Base-by-base conservation (phyloP, 202 grass and related monocot genomes). In the Elaeis oleifera region DNA sequence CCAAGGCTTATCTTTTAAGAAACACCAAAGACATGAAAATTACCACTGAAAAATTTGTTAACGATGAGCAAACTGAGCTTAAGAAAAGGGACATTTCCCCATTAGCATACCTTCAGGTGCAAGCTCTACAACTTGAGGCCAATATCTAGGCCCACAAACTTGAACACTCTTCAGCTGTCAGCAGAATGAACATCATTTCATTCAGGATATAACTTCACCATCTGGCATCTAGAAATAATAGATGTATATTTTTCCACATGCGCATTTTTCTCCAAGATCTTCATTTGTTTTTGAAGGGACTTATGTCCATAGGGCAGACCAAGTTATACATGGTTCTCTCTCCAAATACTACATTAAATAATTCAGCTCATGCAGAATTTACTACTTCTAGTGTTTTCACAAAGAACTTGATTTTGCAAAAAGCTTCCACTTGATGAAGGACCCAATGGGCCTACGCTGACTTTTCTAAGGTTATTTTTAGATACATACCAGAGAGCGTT, bases 111-210 rank as follows among this genome's bases (percentile, higher is more conserved):
- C 91, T 96, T 90, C 87, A 58, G 81, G 79, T 68, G 57, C 69
- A 76, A 96, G 68, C 63, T 79, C 71, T 76, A 96, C 90, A 63
- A 88, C 59, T 57, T 90, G 91, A 65, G 84, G 56, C 91, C 91
- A 96, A 74, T 96, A 96, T 83, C 91, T 85, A 75, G 87, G 87
- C 8, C 91, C 91, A 88, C 91, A 96, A 81, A 96, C 79, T 78
- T 76, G 69, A 76, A 90, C 72, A 14, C 61, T 77, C 68, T 96
- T 96, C 68, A 96, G 60, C 91, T 96, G 87, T 76, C 83, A 82
- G 14, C 54, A 22, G 53, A 51, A 62, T 17, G 16, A 70, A 73
- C 26, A 61, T 50, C 27, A 50, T 23, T 49, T 56, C 29, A 56
- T 15, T 49, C 54, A 79, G 32, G 15, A 68, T 54, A 44, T 29